A percentile compares a stretch with the other conserved stretches of the same genome.
Conservation (phyloP, 2,329 filamentous ascomycete species). For the Neopestalotiopsis rosae region DNA sequence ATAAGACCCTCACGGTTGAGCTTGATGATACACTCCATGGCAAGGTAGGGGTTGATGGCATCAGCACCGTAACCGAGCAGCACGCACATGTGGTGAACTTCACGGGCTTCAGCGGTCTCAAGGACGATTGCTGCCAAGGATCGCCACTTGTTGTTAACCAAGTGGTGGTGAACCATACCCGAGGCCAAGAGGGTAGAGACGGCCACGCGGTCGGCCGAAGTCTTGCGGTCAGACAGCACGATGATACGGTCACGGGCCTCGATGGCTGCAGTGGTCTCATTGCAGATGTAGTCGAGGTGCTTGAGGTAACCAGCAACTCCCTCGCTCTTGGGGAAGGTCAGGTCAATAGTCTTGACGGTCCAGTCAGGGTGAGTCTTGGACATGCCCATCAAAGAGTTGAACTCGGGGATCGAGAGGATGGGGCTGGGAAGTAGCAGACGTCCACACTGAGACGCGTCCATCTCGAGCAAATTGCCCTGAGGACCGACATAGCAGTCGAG, state of each 20-base stretch:
- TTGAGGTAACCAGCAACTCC: constrained; percentile 85
- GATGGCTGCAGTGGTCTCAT: constrained; percentile 82
- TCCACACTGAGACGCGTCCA: constrained; percentile 88
- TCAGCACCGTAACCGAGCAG: constrained; percentile 94
- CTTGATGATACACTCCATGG: constrained; percentile 96
- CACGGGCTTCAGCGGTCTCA: constrained; percentile 93
- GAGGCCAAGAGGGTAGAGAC: constrained; percentile 88
- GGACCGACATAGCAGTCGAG: constrained; percentile 95
- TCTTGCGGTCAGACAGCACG: constrained; percentile 87
- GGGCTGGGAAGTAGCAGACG: constrained; percentile 87
- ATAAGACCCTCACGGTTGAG: constrained; percentile 93
- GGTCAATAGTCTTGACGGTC: constrained; percentile 89
- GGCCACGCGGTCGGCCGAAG: constrained; percentile 79
- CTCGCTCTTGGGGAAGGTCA: constrained; percentile 88
- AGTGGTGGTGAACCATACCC: constrained; percentile 92
- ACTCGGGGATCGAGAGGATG: constrained; percentile 86
- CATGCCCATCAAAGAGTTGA: constrained; percentile 85
- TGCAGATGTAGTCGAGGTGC: constrained; percentile 87
- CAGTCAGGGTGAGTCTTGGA: constrained; percentile 74
- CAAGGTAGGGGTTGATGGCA: constrained; percentile 91
- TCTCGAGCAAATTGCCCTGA: constrained; percentile 93
- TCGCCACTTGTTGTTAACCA: constrained; percentile 95
- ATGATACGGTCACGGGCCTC: constrained; percentile 84
- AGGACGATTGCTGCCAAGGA: constrained; percentile 85
- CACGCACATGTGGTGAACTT: constrained; percentile 99